These are phyloP conservation scores for Phialocephala subalpina DNA, from an alignment of 2,329 filamentous ascomycete species.

Conservation along the genomic window DNA sequence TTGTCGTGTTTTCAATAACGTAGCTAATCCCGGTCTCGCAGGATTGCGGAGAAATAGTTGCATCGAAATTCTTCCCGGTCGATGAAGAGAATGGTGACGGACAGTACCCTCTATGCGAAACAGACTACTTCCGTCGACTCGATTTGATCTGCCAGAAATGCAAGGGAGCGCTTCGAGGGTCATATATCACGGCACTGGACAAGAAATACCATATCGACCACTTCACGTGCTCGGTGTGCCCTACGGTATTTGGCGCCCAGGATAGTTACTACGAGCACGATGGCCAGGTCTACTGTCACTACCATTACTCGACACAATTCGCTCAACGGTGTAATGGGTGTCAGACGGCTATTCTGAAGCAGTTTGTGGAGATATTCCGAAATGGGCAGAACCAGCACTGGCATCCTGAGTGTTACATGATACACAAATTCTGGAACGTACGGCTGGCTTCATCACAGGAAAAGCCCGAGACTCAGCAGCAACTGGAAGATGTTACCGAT, in stretches of 20 bases:
- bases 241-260: conserved; percentile 96
- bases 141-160: conserved; percentile 92
- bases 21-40: conserved; percentile 49
- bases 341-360: conserved; percentile 95
- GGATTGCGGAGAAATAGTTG: conserved; percentile 97
- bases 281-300: conserved; percentile 95
- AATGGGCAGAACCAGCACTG: conserved; percentile 99
- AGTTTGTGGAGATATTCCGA: conserved; percentile 98
- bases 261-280: conserved; percentile 99
- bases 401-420: conserved; percentile 99
- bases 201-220: conserved; percentile 99
- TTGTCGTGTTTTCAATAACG: conserved; percentile 27
- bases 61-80: conserved; percentile 98
- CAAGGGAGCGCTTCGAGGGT: conserved; percentile 89
- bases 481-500: conserved; percentile 61
- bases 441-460: conserved; percentile 64
- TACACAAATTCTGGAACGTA: conserved; percentile 99
- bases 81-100: conserved; percentile 85
- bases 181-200: conserved; percentile 97
- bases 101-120: conserved; percentile 97
- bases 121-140: conserved; percentile 93
- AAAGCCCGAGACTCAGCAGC: conserved; percentile 51
- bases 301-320: conserved; percentile 97
- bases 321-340: conserved; percentile 97
- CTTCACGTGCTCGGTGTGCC: conserved; percentile 96